Base-by-base conservation (phyloP, 2,329 filamentous ascomycete species). In the Neoscytalidium dimidiatum region DNA sequence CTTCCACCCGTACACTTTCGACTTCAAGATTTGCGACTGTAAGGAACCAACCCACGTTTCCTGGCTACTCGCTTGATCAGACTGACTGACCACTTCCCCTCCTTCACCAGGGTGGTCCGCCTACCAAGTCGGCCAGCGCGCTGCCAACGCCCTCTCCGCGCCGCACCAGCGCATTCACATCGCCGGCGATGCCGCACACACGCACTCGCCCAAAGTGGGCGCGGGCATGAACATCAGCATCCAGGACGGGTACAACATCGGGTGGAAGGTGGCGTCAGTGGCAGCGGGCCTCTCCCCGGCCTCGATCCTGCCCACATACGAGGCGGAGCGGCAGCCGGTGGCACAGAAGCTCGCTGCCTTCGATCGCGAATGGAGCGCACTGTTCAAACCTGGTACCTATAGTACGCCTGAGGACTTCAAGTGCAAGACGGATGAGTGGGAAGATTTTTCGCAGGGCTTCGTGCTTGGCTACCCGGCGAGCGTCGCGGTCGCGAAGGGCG, bases 161-260 rank as follows among this genome's bases (percentile, higher is more conserved):
- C 49, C 49, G 14, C 9, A 7, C 17, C 11, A 52, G 8, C 83
- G 86, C n/a, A 84, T 90, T 26, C 92, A 91, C 74, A 80, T 92
- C 43, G 86, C 87, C 14, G 88, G 88, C 19, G 89, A 92, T 71
- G 49, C 89, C 38, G 88, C 87, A 80, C 72, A 85, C 69, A 91
- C 89, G 0, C 89, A 92, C 72, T 89, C 86, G 2, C 89, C 89
- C 5, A 91, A 91, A 75, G 88, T 88, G 1, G 89, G 88, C 0
- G 89, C 90, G 76, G 89, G 85, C 2, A 86, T 86, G 84, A 86
- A 86, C 60, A 82, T 85, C 38, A 80, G 82, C n/a, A 74, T 90
- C 66, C 87, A 89, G 69, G 88, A 90, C 68, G 81, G 80, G 0
- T 85, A 81, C 71, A 87, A 86, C 64, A 80, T 87, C 0, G 84